A percentile compares a stretch with the other conserved stretches of the same genome.
phyloP scores from a whole-genome alignment of 495 filamentous ascomycete species.

The Penicillium steckii region DNA sequence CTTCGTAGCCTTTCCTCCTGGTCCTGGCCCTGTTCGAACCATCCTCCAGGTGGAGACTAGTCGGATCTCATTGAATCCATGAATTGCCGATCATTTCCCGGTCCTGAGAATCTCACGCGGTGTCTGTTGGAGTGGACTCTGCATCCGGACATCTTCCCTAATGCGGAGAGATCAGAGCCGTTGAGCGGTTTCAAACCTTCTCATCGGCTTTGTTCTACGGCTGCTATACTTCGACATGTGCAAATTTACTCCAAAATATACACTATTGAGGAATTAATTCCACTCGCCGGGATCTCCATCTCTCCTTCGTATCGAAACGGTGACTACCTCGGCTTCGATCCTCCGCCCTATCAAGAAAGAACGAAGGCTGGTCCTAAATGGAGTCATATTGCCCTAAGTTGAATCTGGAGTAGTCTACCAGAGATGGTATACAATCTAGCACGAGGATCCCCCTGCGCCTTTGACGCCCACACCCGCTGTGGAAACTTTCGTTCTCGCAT shows the following conservation, averaged over 20 bases:
- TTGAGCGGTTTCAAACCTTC: conserved; percentile 24
- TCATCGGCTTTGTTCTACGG: neutral
- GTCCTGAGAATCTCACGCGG: conserved; percentile 13
- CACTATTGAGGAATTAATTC: neutral
- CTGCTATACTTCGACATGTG: neutral
- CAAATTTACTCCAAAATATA: neutral
- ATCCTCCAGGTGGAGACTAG: neutral
- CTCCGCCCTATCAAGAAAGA: no score
- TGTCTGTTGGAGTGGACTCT: conserved; percentile 8
- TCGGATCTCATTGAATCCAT: conserved; percentile 12
- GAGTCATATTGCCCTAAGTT: no score
- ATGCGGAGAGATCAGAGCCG: conserved; percentile 10
- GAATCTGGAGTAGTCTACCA: neutral
- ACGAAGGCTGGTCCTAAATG: no score
- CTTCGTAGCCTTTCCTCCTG: neutral
- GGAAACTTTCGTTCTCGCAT: conserved; percentile 1
- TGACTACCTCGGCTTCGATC: no score
- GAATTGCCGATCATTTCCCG: conserved; percentile 19
- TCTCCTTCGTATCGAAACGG: no score
- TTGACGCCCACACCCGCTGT: neutral
- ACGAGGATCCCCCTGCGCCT: neutral
- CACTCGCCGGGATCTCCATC: no score
- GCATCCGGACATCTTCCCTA: conserved; percentile 10
- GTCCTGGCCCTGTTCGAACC: conserved; percentile 6
- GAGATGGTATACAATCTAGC: neutral